phyloP scores from a whole-genome alignment of 208 protist genomes.

The Porcisia deanei region DNA sequence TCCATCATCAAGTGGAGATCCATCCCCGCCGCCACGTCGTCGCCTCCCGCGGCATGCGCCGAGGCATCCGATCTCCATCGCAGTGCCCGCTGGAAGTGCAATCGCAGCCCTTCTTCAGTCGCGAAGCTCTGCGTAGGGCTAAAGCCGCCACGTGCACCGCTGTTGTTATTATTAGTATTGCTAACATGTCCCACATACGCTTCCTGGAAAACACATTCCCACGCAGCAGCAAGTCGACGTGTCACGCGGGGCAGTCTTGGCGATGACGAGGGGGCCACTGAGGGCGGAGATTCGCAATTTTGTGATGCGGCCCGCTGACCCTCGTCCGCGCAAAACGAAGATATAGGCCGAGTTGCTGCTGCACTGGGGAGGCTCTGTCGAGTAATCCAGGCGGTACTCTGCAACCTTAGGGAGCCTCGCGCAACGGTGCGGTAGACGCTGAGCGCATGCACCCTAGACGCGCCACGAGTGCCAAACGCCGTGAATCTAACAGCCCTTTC shows the following conservation, averaged over 20 bases:
- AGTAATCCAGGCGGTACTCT: too few species aligned
- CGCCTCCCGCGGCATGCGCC: neutral
- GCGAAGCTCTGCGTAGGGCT: neutral
- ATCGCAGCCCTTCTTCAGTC: conserved; percentile 6
- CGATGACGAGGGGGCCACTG: neutral
- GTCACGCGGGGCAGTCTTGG: neutral
- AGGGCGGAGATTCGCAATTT: neutral
- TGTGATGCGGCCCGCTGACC: neutral
- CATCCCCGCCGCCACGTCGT: neutral
- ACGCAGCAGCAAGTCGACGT: conserved; percentile 4
- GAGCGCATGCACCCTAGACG: neutral
- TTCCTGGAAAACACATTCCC: neutral
- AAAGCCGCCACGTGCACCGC: neutral
- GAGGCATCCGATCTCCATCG: neutral
- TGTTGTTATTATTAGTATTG: too few species aligned
- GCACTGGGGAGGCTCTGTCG: neutral
- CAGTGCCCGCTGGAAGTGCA: neutral
- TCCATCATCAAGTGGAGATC: conserved; percentile 1
- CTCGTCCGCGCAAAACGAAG: neutral
- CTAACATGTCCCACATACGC: neutral
- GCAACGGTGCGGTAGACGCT: neutral
- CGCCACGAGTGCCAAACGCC: neutral
- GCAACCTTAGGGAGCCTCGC: neutral
- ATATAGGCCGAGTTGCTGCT: neutral
- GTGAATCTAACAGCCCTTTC: neutral